These are phyloP conservation scores for Berberis vulgaris DNA, from an alignment of 164 flowering plant species.

Conservation along the genomic window DNA sequence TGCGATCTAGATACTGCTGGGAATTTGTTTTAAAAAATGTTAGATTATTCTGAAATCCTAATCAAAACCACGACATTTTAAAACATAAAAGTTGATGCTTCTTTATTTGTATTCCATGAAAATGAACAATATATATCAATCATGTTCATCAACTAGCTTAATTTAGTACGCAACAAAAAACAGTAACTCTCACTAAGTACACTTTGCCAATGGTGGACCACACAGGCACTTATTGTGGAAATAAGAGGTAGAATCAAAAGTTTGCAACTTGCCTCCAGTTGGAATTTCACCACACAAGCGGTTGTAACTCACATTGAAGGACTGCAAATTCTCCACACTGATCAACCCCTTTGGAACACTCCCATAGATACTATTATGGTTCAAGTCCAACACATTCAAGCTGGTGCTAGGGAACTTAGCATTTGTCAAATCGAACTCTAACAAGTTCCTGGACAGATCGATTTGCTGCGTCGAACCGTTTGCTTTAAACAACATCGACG, in stretches of 20 bases:
- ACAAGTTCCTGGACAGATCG: conserved; percentile 44
- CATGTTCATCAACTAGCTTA: too few relatives aligned
- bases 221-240: conserved; percentile 22
- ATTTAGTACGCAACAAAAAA: too few relatives aligned
- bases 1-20: too few relatives aligned
- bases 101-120: too few relatives aligned
- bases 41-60: too few relatives aligned
- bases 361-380: conserved; percentile 47
- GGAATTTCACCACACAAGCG: conserved; percentile 30
- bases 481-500: conserved; percentile 31
- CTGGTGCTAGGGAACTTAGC: conserved; percentile 27
- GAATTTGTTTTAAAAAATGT: too few relatives aligned
- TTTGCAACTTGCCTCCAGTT: conserved; percentile 17
- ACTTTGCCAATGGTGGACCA: conserved; percentile 18
- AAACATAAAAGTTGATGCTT: too few relatives aligned
- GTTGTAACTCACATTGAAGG: conserved; percentile 30
- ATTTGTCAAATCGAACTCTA: conserved; percentile 49
- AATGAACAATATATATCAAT: too few relatives aligned
- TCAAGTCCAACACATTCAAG: conserved; percentile 29
- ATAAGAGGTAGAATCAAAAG: conserved; percentile 10
- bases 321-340: conserved; percentile 9
- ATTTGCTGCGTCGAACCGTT: conserved; percentile 8
- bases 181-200: background rate
- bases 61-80: too few relatives aligned
- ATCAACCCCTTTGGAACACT: conserved; percentile 23